Conservation (phyloP, 148 eudicot species). For the Vaccinium macrocarpon region DNA sequence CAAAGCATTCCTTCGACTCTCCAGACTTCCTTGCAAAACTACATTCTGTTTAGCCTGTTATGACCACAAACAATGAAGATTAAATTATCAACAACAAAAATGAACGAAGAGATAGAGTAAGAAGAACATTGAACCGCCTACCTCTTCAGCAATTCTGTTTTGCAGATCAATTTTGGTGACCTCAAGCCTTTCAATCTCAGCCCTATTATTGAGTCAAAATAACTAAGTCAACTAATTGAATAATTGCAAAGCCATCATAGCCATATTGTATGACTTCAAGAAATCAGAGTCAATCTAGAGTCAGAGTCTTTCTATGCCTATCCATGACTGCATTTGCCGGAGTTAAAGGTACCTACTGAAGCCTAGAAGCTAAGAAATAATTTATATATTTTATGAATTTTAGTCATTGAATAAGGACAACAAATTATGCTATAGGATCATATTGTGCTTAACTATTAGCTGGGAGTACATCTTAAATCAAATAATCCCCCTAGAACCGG, state of each 20-base stretch:
- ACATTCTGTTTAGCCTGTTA: constrained; percentile 56
- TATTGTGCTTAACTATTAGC: background rate
- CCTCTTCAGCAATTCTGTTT: constrained; percentile 56
- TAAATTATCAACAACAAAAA: background rate
- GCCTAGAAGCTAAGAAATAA: background rate
- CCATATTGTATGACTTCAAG: background rate
- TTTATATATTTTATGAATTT: background rate
- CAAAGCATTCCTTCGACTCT: constrained; percentile 55
- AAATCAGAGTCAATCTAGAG: background rate
- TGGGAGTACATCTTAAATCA: background rate
- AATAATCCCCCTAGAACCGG: background rate
- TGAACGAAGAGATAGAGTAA: background rate
- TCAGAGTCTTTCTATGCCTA: background rate
- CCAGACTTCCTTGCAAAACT: constrained; percentile 50
- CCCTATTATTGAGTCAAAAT: constrained; percentile 36
- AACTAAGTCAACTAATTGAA: constrained; percentile 1
- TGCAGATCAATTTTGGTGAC: constrained; percentile 47
- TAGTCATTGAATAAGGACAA: background rate
- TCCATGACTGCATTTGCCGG: background rate
- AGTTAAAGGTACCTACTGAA: background rate
- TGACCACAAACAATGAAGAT: background rate
- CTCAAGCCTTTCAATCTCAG: constrained; percentile 63
- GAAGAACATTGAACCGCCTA: constrained; percentile 22
- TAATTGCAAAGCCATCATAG: background rate
- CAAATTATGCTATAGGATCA: background rate